Conservation (phyloP, 202 grass and related monocot genomes). For the Saccharum hybrid region DNA sequence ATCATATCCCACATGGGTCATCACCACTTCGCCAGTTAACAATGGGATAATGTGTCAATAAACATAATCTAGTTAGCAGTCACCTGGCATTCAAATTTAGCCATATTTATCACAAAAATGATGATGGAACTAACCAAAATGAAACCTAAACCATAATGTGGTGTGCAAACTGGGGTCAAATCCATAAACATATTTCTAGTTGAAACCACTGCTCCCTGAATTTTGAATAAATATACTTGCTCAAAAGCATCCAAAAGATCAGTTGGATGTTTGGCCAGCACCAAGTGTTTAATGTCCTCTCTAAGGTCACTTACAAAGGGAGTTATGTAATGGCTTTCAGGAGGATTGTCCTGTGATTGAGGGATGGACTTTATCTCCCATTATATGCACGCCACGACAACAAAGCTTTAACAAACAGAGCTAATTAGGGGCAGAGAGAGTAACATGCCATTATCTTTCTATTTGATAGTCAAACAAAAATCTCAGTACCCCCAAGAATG, state of each 20-base stretch:
- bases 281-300: no score
- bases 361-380: no score
- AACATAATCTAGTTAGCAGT: constrained; percentile 7
- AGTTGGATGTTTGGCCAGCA: no score
- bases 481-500: not conserved
- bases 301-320: no score
- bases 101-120: not conserved
- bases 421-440: not conserved
- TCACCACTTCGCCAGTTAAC: not conserved
- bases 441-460: not conserved
- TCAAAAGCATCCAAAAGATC: no score
- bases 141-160: not conserved
- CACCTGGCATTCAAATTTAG: not conserved
- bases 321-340: no score
- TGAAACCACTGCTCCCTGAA: not conserved
- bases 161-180: not conserved
- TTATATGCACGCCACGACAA: not conserved
- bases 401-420: not conserved
- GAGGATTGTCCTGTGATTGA: no score
- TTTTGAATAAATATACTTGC: not conserved
- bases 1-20: not conserved
- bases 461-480: not conserved
- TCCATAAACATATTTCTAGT: not conserved
- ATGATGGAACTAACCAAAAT: not conserved
- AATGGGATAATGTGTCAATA: not conserved